Evolutionary conservation across 495 filamentous ascomycete genomes (phyloP).

Genomic region (Endocarpon pusillum): DNA sequence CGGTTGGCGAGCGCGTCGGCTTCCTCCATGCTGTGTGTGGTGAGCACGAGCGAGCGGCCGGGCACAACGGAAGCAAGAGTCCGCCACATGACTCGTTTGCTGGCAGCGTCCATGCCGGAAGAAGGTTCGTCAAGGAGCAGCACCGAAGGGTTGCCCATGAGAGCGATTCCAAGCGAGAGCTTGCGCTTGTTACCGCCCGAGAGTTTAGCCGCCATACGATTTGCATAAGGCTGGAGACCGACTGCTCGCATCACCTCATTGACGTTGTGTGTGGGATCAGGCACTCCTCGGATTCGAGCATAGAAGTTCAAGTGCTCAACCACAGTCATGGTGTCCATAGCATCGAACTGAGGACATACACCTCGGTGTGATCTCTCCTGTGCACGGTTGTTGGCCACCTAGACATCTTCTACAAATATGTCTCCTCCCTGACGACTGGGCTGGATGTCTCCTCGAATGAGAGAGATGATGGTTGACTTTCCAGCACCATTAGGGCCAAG

Average conservation of each 20-base stretch:
- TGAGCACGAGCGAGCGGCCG: constrained; percentile 24
- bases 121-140: constrained; percentile 33
- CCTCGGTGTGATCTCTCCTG: constrained; percentile 55
- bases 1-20: constrained; percentile 26
- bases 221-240: constrained; percentile 19
- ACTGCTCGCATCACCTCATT: constrained; percentile 26
- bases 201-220: constrained; percentile 27
- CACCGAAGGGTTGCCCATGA: constrained; percentile 32
- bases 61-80: constrained; percentile 21
- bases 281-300: constrained; percentile 34
- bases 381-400: constrained; percentile 44
- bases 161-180: constrained; percentile 29
- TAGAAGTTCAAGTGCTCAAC: constrained; percentile 40
- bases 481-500: constrained; percentile 82
- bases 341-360: constrained; percentile 41
- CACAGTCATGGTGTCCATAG: constrained; percentile 40
- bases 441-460: constrained; percentile 70
- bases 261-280: constrained; percentile 32
- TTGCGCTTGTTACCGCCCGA: constrained; percentile 41
- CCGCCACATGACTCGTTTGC: constrained; percentile 32
- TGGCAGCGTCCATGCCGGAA: constrained; percentile 31
- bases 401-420: constrained; percentile 56
- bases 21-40: constrained; percentile 31
- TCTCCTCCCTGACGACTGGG: constrained; percentile 43
- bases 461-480: constrained; percentile 68